Evolutionary conservation across 2,329 filamentous ascomycete genomes (phyloP), one percentile per base, ranked within the genome.

Genomic region (Raffaelea ambrosiae): DNA sequence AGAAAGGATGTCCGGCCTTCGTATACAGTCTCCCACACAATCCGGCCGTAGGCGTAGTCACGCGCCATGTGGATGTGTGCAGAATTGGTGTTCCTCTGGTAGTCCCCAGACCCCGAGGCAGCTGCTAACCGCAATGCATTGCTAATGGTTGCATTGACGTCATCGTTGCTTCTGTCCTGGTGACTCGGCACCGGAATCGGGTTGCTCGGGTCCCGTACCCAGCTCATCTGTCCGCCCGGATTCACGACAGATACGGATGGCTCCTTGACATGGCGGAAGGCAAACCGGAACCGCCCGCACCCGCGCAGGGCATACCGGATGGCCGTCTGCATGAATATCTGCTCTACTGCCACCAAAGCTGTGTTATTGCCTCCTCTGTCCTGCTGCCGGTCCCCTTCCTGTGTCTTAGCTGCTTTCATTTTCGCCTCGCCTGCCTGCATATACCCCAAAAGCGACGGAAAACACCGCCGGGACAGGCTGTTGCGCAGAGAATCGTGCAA

Each of bases 401-500:
- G n/a, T n/a, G n/a, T n/a, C n/a, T n/a, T n/a, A n/a, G n/a, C n/a
- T n/a, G n/a, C n/a, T n/a, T n/a, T n/a, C n/a, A n/a, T n/a, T n/a
- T n/a, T n/a, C n/a, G n/a, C n/a, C n/a, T n/a, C n/a, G n/a, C n/a
- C 46, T 4, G 47, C 47, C n/a, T 46, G 35, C 14, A 45, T 35
- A 21, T 51, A 50, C 43, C 53, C 51, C 2, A 45, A 10, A 38
- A 56, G 44, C 3, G 46, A 48, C 21, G 55, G 54, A 21, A 52
- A 54, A 31, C 48, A 52, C 4, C 44, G 48, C 11, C 44, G 44
- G 3, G 47, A 43, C 26, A 53, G 46, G 2, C 16, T 16, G 18
- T 26, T 23, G 1, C 49, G 39, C 36, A 51, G 23, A 3, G 36
- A n/a, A 16, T 43, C 33, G 20, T 48, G 39, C 29, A 55, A 40